Percentiles rank a stretch among this genome's conserved stretches.
Evolutionary conservation across 805 yeast species (phyloP).

Genomic region (Zygoascus biomembranicola): DNA sequence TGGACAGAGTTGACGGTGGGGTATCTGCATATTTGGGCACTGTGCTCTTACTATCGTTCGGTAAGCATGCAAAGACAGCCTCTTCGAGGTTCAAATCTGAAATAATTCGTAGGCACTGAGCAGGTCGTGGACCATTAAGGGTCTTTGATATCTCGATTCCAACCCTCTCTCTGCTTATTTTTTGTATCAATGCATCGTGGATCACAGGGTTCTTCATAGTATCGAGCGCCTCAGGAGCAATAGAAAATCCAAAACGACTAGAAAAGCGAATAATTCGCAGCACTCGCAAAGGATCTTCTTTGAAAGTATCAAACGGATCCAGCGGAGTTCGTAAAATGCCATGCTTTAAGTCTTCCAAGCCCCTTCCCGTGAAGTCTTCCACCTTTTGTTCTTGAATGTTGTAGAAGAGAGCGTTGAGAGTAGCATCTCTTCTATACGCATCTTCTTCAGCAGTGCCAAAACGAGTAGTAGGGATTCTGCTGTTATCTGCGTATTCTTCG

Average conservation of each 20-base stretch:
- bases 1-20: neutral
- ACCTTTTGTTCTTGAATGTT: constrained; percentile 59
- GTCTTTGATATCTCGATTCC: constrained; percentile 81
- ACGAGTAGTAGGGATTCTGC: constrained; percentile 76
- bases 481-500: constrained; percentile 74
- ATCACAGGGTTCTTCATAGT: constrained; percentile 62
- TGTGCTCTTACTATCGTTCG: neutral
- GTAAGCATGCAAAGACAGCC: constrained; percentile 19
- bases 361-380: constrained; percentile 79
- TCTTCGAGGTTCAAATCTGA: constrained; percentile 46
- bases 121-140: constrained; percentile 53
- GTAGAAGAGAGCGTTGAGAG: constrained; percentile 85
- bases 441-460: constrained; percentile 91
- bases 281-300: constrained; percentile 91
- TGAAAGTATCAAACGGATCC: constrained; percentile 72
- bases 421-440: constrained; percentile 90
- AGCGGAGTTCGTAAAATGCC: constrained; percentile 85
- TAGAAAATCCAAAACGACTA: constrained; percentile 57
- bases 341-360: constrained; percentile 57
- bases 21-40: neutral
- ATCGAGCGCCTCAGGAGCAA: constrained; percentile 46
- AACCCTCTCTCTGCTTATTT: constrained; percentile 84
- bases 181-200: constrained; percentile 49
- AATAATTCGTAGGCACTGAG: constrained; percentile 54
- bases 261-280: constrained; percentile 82